Conservation (phyloP, 179 eudicot species). For the Camellia oleifera region DNA sequence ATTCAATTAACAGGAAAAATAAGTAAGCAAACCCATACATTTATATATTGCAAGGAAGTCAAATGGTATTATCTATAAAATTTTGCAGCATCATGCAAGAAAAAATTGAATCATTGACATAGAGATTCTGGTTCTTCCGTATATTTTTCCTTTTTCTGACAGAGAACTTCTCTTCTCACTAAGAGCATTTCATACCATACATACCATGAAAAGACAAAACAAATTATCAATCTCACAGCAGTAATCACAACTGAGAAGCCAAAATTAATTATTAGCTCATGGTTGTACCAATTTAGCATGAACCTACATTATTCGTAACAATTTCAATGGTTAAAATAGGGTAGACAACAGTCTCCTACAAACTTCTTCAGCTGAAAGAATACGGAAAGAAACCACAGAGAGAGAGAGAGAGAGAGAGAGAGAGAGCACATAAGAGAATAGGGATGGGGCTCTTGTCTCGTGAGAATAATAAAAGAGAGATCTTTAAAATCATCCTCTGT, state of each 20-base stretch:
- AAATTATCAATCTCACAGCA: not conserved
- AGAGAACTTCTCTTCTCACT: not conserved
- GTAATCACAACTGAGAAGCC: not conserved
- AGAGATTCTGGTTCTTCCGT: not conserved
- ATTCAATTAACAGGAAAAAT: conserved; percentile 13
- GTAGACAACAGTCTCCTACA: no score
- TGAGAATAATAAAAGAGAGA: not conserved
- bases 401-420: no score
- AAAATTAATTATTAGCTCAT: not conserved
- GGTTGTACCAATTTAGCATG: not conserved
- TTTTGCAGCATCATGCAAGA: not conserved
- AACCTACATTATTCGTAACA: not conserved
- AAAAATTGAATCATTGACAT: not conserved
- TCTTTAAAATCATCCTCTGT: not conserved
- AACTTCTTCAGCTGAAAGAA: no score
- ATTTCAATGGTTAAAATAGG: no score
- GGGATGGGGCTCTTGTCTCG: not conserved
- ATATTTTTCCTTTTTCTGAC: not conserved
- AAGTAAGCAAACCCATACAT: conserved; percentile 1
- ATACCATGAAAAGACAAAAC: not conserved
- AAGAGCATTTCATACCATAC: not conserved
- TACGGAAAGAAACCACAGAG: not conserved
- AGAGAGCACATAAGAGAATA: no score
- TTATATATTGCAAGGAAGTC: not conserved
- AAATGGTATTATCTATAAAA: not conserved